Evolutionary conservation across 345 rosid genomes (phyloP).

Genomic region (Hypericum perforatum): DNA sequence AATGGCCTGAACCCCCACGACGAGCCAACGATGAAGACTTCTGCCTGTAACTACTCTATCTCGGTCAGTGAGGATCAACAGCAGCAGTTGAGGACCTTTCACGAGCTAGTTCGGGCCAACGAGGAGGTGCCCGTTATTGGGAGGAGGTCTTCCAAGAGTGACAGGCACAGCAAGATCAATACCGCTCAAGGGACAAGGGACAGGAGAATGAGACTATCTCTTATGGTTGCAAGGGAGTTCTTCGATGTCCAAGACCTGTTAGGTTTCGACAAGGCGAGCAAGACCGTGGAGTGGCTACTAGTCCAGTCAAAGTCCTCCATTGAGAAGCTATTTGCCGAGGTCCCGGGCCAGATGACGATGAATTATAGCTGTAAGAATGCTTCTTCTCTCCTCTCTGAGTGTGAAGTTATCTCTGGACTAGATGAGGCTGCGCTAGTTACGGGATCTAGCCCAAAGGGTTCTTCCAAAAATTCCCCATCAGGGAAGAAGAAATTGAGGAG

Average conservation of each 20-base stretch:
- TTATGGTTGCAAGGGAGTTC: constrained; percentile 56
- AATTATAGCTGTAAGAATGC: neutral
- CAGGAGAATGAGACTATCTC: constrained; percentile 63
- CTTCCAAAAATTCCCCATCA: neutral
- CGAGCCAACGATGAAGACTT: neutral
- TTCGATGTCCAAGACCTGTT: constrained; percentile 72
- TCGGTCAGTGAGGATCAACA: too few relatives aligned
- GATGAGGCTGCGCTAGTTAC: neutral
- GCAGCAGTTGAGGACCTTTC: too few relatives aligned
- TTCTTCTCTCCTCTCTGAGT: neutral
- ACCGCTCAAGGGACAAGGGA: constrained; percentile 70
- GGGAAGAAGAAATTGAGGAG: neutral
- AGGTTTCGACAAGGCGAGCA: constrained; percentile 75
- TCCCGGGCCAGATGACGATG: neutral
- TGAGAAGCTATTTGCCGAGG: neutral
- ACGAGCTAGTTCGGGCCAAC: too few relatives aligned
- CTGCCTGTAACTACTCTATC: too few relatives aligned
- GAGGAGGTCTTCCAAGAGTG: constrained; percentile 40
- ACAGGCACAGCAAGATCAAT: constrained; percentile 73
- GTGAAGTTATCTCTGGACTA: neutral
- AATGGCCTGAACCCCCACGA: too few relatives aligned
- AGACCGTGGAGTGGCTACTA: constrained; percentile 65
- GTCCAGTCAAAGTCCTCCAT: constrained; percentile 10
- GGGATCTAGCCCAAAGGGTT: neutral
- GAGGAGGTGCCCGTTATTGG: neutral